Evolutionary conservation across 148 eudicot genomes (phyloP).

Genomic region (Tetragonia tetragonoides): DNA sequence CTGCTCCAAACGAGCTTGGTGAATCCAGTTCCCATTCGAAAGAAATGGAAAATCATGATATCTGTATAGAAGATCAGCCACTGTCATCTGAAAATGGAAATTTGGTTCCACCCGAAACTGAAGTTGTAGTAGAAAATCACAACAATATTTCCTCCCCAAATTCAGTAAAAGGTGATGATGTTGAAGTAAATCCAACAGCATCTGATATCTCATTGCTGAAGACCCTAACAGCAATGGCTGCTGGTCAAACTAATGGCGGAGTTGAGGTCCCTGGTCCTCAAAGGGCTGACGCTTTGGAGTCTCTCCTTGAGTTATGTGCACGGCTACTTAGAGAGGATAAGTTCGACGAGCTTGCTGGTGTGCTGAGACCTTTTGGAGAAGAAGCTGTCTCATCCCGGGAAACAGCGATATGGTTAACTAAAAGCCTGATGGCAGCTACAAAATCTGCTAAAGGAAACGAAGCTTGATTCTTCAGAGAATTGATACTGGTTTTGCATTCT

Average conservation of each 20-base stretch:
- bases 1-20: constrained; percentile 22
- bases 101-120: constrained; percentile 26
- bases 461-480: constrained; percentile 9
- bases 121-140: constrained; percentile 22
- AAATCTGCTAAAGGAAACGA: constrained; percentile 40
- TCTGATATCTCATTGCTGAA: constrained; percentile 37
- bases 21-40: constrained; percentile 24
- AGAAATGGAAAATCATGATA: constrained; percentile 22
- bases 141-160: constrained; percentile 8
- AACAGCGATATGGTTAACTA: constrained; percentile 95
- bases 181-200: constrained; percentile 28
- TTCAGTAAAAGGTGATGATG: constrained; percentile 25
- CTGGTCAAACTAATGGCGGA: constrained; percentile 35
- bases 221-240: constrained; percentile 30
- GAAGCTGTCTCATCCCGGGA: constrained; percentile 87
- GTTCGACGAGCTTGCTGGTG: constrained; percentile 73
- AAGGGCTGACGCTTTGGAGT: constrained; percentile 86
- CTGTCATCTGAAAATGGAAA: constrained; percentile 31
- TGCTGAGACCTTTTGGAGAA: constrained; percentile 89
- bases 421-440: constrained; percentile 82
- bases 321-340: constrained; percentile 75
- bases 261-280: constrained; percentile 49
- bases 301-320: constrained; percentile 93
- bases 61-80: constrained; percentile 11
- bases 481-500: constrained; percentile 6